phyloP scores from a whole-genome alignment of 2,329 filamentous ascomycete species.

The Xylariales sp. region DNA sequence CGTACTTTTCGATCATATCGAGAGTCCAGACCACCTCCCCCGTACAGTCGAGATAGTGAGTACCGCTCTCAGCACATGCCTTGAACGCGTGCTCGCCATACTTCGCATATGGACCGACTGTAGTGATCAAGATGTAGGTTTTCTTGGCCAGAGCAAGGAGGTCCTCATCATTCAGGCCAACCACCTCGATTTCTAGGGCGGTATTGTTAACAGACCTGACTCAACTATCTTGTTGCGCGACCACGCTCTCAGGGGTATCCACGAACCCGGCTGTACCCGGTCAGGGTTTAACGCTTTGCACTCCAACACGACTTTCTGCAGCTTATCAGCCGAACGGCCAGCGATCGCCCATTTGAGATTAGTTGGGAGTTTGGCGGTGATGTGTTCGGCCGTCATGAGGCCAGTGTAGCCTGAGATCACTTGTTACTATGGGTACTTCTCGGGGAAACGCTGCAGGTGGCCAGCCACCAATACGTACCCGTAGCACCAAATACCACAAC shows the following conservation, averaged over 20 bases:
- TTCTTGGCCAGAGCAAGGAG: constrained; percentile 49
- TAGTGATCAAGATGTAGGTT: constrained; percentile 51
- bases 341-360: constrained; percentile 26
- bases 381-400: constrained; percentile 24
- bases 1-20: constrained; percentile 59
- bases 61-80: constrained; percentile 58
- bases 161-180: constrained; percentile 39
- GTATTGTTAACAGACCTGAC: too few relatives aligned
- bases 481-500: constrained; percentile 54
- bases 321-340: constrained; percentile 40
- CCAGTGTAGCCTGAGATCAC: constrained; percentile 23
- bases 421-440: too few relatives aligned
- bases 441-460: too few relatives aligned
- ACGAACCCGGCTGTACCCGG: constrained; percentile 63
- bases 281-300: constrained; percentile 65
- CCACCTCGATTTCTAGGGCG: constrained; percentile 54
- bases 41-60: constrained; percentile 61
- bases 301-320: constrained; percentile 63
- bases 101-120: constrained; percentile 54
- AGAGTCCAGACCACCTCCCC: constrained; percentile 55
- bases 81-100: constrained; percentile 57
- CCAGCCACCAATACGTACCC: too few relatives aligned
- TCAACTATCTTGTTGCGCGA: too few relatives aligned
- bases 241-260: background rate
- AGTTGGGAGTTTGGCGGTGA: constrained; percentile 22